These are phyloP conservation scores for Cercospora nicotianae DNA, from an alignment of 2,329 filamentous ascomycete species.

Conservation along the genomic window DNA sequence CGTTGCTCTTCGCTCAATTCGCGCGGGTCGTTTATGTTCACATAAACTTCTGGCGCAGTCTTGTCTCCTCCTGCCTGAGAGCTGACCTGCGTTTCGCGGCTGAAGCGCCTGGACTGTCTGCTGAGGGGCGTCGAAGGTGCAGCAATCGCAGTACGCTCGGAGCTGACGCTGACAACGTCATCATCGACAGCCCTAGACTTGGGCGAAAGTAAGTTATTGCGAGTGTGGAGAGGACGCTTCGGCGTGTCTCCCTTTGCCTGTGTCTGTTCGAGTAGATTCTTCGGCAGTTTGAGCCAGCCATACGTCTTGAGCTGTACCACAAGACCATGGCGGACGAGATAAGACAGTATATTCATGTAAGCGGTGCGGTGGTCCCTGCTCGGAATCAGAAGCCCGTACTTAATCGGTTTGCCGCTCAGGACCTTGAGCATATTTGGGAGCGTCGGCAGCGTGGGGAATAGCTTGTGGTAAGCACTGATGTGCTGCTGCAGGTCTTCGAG, in stretches of 20 bases:
- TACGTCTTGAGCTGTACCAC: conserved; percentile 91
- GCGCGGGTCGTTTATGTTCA: conserved; percentile 28
- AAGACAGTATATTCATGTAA: conserved; percentile 89
- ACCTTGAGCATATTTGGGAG: conserved; percentile 84
- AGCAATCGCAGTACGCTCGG: conserved; percentile 31
- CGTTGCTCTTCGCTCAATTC: conserved; percentile 22
- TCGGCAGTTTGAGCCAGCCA: conserved; percentile 68
- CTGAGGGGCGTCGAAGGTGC: conserved; percentile 11
- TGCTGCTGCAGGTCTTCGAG: conserved; percentile 69
- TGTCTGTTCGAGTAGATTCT: conserved; percentile 58
- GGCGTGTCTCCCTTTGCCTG: background rate
- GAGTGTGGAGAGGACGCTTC: conserved; percentile 13
- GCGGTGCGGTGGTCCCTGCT: conserved; percentile 82
- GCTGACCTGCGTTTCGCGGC: conserved; percentile 14
- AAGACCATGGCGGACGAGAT: conserved; percentile 90
- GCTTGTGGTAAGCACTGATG: conserved; percentile 68
- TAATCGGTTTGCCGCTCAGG: conserved; percentile 75
- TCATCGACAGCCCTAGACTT: conserved; percentile 30
- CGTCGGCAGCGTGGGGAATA: conserved; percentile 80
- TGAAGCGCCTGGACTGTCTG: conserved; percentile 17
- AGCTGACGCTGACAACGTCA: conserved; percentile 31
- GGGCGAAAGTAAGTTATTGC: conserved; percentile 30
- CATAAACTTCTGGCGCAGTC: background rate
- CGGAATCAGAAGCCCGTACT: conserved; percentile 81
- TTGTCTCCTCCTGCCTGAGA: background rate